Base-by-base conservation (phyloP, 257 asterid genomes). In the Solanum sejunctum region DNA sequence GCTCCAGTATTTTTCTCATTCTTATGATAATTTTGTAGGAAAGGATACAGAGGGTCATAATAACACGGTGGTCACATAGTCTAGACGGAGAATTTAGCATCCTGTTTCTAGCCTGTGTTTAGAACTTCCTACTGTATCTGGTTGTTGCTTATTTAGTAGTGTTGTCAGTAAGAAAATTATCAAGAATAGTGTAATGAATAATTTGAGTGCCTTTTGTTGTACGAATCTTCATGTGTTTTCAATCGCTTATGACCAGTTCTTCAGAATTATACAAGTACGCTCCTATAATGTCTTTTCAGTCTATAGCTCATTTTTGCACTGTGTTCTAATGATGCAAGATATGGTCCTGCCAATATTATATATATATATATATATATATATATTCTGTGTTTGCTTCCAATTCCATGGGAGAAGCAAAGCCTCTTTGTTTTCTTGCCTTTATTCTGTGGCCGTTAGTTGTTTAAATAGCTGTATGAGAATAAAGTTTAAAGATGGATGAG, bases 21-120 rank as follows among this genome's bases (percentile, higher is more conserved):
- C 57, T 82, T 80, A 69, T 80, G 88, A 84, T 87, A 85, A 88
- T 92, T 91, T 92, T 89, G 92, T 85, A 84, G 91, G 86, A 89
- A 61, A 87, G 86, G 84, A 84, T 83, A 91, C 85, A 84, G 70
- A 82, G 91, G 81, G 61, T 75, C 45, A 85, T 57, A 41, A 39
- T 66, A 71, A 81, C 75, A 63, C 12, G 81, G 83, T 69, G 39
- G 78, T 64, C 57, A 12, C 52, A 70, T 63, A 63, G 84, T 83
- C 86, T 67, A 80, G 12, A 49, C 51, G 83, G 83, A 20, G 80
- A 78, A 80, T 55, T 20, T 72, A 26, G 84, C 21, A 78, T 73
- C 83, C 84, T 70, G 84, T 75, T 36, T 81, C 28, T 85, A 83
- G 58, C 77, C 80, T 47, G 20, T 63, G 81, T 41, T 58, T 70